Evolutionary conservation across 1,284 basidiomycete species (phyloP).

Genomic region (Cutaneotrichosporon curvatum): DNA sequence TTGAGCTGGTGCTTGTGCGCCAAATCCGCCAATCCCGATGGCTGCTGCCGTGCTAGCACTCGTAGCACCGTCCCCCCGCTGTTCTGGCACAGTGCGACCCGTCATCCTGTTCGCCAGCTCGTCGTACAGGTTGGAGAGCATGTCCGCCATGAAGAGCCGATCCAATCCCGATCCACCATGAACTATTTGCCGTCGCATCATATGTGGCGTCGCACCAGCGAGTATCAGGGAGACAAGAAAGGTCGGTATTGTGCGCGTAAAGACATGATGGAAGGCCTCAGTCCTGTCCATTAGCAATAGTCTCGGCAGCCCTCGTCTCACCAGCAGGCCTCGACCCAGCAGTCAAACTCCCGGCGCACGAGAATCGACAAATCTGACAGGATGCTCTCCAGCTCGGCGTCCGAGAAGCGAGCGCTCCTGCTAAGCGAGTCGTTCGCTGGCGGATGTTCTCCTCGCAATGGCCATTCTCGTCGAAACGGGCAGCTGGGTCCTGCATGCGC

Average conservation of each 20-base stretch:
- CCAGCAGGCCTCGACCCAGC: slow-evolving; percentile 47
- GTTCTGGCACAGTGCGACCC: slow-evolving; percentile 15
- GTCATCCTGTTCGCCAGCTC: slow-evolving; percentile 40
- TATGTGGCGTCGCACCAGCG: slow-evolving; percentile 35
- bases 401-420: slow-evolving; percentile 27
- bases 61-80: slow-evolving; percentile 13
- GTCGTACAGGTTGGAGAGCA: slow-evolving; percentile 38
- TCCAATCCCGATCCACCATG: slow-evolving; percentile 43
- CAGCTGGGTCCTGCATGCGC: slow-evolving; percentile 14
- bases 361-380: slow-evolving; percentile 40
- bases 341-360: slow-evolving; percentile 42
- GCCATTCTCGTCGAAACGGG: slow-evolving; percentile 29
- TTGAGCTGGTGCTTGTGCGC: slow-evolving; percentile 13
- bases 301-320: slow-evolving; percentile 20
- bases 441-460: slow-evolving; percentile 26
- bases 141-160: slow-evolving; percentile 38
- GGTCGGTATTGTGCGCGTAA: slow-evolving; percentile 41
- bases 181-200: slow-evolving; percentile 42
- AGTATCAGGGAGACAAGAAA: slow-evolving; percentile 44
- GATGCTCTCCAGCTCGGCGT: slow-evolving; percentile 39
- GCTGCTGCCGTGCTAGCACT: slow-evolving; percentile 14
- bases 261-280: slow-evolving; percentile 46
- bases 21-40: slow-evolving; percentile 17
- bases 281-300: slow-evolving; percentile 26
- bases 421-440: background rate